Base-by-base conservation (phyloP, 148 eudicot species). In the Hydrangea macrophylla region DNA sequence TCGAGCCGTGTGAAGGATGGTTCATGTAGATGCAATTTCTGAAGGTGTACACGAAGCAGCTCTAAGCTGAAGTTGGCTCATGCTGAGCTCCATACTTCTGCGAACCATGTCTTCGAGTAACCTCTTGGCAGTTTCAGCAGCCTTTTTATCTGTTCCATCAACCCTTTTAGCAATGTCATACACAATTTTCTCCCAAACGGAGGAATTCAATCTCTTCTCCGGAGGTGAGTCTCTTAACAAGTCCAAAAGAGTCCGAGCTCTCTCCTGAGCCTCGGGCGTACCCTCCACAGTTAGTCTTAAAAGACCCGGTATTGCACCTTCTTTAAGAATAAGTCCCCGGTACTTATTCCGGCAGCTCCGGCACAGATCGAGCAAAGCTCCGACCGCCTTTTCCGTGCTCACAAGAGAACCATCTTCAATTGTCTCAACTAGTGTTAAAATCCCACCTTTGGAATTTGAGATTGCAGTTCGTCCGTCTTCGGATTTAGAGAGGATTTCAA, bases 301-400 rank as follows among this genome's bases (percentile, higher is more conserved):
- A 60, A 89, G 89, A 39, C 96, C 96, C 0, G 96, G 96, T 65
- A 89, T 83, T 9, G 89, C 83, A 71, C 96, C 96, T 86, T 86
- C 92, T 28, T 80, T 76, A 7, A 89, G 82, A 55, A 89, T 89
- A 32, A 85, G 85, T 48, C 83, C 88, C 68, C 96, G 62, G 61
- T 84, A 89, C 71, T 86, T 89, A 55, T 55, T 73, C 31, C 87
- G 75, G 51, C 79, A 82, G 63, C 92, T 85, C 64, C 69, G 73
- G 66, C 92, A 89, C 40, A 89, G 50, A 5, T 82, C 58, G 24
- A 89, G 79, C 48, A 89, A 78, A 65, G 84, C 89, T 15, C 96
- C 89, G 17, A 89, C 92, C 7, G 96, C 96, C 39, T 86, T 83
- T 60, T 78, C 90, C 32, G 76, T 81, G 83, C 96, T 86, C 15